Evolutionary conservation across 352 stramenopile genomes (phyloP).

Genomic region (Plasmopara halstedii): DNA sequence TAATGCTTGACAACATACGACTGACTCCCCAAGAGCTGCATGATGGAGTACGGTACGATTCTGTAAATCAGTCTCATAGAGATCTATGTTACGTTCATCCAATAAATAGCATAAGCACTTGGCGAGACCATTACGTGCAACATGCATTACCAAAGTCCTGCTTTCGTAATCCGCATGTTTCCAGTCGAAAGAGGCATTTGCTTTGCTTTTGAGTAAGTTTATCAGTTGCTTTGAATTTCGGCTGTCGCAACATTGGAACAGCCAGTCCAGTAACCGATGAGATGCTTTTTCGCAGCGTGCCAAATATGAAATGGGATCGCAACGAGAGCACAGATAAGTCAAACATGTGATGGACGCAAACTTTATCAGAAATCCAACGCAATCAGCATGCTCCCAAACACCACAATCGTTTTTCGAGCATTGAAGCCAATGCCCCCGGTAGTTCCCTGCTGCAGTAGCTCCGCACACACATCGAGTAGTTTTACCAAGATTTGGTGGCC

Average conservation of each 20-base stretch:
- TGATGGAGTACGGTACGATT: conserved; percentile 54
- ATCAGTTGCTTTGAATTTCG: conserved; percentile 46
- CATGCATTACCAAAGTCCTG: conserved; percentile 47
- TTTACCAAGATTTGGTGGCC: conserved; percentile 20
- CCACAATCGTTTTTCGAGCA: conserved; percentile 57
- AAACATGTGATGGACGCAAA: conserved; percentile 6
- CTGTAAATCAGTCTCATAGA: conserved; percentile 37
- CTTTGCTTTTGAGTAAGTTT: conserved; percentile 32
- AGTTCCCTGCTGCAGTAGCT: conserved; percentile 32
- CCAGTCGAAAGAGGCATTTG: conserved; percentile 26
- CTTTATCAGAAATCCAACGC: conserved; percentile 40
- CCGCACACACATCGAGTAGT: conserved; percentile 58
- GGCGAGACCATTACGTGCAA: conserved; percentile 29
- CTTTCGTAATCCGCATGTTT: conserved; percentile 22
- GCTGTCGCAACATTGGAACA: conserved; percentile 64
- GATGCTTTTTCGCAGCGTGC: conserved; percentile 22
- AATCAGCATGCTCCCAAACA: conserved; percentile 67
- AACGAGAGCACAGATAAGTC: conserved; percentile 45
- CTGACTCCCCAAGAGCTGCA: conserved; percentile 32
- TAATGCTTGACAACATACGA: conserved; percentile 28
- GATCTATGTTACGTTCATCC: conserved; percentile 30
- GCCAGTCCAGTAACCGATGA: conserved; percentile 33
- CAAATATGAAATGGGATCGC: conserved; percentile 29
- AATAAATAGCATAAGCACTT: conserved; percentile 38
- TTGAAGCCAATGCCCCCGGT: conserved; percentile 60